Evolutionary conservation across 1,139 yeast species (phyloP).

Genomic region (Arxiozyma slooffiae): DNA sequence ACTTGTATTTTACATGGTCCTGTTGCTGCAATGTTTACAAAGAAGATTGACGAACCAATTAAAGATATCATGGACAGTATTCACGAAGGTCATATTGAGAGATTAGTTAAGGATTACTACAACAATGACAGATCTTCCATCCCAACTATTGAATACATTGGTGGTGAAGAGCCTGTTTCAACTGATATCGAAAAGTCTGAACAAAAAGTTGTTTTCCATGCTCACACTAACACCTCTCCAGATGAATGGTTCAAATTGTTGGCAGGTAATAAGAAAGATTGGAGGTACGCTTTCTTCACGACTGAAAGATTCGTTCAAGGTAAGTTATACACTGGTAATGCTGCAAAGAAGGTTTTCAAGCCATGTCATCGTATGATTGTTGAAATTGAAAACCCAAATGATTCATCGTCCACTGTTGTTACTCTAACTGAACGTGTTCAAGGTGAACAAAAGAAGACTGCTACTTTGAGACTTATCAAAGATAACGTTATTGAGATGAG

Average conservation of each 20-base stretch:
- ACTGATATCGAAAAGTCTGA: constrained; percentile 33
- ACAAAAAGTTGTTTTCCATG: constrained; percentile 38
- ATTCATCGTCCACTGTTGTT: constrained; percentile 48
- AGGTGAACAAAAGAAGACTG: constrained; percentile 64
- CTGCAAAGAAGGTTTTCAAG: constrained; percentile 67
- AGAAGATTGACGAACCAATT: constrained; percentile 82
- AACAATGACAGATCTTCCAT: constrained; percentile 57
- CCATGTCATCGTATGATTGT: constrained; percentile 54
- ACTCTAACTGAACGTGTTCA: constrained; percentile 61
- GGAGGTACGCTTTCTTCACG: constrained; percentile 88
- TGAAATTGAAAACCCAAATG: constrained; percentile 46
- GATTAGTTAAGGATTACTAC: constrained; percentile 60
- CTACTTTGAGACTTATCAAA: constrained; percentile 46
- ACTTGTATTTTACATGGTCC: constrained; percentile 98
- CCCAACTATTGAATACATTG: constrained; percentile 85
- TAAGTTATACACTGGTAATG: constrained; percentile 64
- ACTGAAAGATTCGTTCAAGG: constrained; percentile 80
- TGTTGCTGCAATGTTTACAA: constrained; percentile 91
- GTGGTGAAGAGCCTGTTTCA: constrained; percentile 48
- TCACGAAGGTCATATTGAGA: constrained; percentile 80
- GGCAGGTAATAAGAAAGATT: constrained; percentile 69
- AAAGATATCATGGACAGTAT: constrained; percentile 79
- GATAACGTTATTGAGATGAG: constrained; percentile 47
- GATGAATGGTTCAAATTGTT: constrained; percentile 67
- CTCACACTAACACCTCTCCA: constrained; percentile 43